A percentile compares a stretch with the other conserved stretches of the same genome.
Conservation (phyloP, 2,329 filamentous ascomycete species). For the Cylindrodendrum hubeiense region DNA sequence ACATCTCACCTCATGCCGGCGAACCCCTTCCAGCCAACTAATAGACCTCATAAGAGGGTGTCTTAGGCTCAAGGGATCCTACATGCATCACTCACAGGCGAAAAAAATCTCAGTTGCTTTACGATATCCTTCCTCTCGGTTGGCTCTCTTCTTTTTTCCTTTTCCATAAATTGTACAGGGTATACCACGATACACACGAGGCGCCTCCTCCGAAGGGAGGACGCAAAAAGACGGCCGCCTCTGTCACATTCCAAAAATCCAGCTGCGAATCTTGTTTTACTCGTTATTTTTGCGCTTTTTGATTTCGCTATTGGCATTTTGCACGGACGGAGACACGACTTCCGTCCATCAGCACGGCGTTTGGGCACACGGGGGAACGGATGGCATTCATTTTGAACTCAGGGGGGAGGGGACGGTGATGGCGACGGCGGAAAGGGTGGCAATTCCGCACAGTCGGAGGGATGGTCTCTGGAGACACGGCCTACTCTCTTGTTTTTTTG, state of each 20-base stretch:
- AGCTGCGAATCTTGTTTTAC: conserved; percentile 32
- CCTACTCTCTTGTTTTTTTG: conserved; percentile 17
- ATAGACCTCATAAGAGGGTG: conserved; percentile 28
- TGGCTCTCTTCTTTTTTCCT: conserved; percentile 25
- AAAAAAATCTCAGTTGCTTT: conserved; percentile 20
- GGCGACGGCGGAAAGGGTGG: conserved; percentile 32
- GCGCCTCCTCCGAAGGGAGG: conserved; percentile 27
- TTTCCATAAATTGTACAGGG: conserved; percentile 46
- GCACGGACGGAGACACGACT: conserved; percentile 37
- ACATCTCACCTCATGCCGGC: not conserved
- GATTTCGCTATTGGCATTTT: conserved; percentile 37
- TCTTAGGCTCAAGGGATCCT: conserved; percentile 21
- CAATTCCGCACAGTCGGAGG: conserved; percentile 28
- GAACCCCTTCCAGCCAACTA: conserved; percentile 18
- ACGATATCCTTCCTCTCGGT: conserved; percentile 26
- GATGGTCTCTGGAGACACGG: conserved; percentile 34
- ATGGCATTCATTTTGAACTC: conserved; percentile 29
- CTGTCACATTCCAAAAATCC: conserved; percentile 33
- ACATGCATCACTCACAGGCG: conserved; percentile 18
- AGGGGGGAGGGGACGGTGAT: conserved; percentile 28
- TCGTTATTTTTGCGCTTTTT: conserved; percentile 31
- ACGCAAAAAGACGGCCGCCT: conserved; percentile 29
- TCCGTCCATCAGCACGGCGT: conserved; percentile 48
- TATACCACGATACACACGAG: conserved; percentile 46
- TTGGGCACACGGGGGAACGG: conserved; percentile 42